Evolutionary conservation across 805 yeast species (phyloP), one percentile per base, ranked within the genome.

Genomic region (Hanseniaspora valbyensis): DNA sequence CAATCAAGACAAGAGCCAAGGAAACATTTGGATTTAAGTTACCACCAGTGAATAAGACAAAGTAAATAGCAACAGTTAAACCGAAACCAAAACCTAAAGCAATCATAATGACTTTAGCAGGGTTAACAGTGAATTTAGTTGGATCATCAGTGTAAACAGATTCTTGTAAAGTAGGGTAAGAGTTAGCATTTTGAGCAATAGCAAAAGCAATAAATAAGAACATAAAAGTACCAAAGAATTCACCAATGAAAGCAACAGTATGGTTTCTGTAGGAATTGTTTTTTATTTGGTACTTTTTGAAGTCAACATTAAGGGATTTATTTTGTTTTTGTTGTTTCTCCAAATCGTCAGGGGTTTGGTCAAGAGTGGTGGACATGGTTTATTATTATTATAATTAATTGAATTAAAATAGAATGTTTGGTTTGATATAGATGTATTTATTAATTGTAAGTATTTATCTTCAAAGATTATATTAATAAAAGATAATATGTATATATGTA

Each of bases 1-100:
- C 75, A 19, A 84, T 81, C 40, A 83, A 68, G n/a, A 78, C 74
- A 61, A 86, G 69, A 26, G 88, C 69, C 37, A 84, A 70, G 21
- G 95, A 81, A 38, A 86, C 95, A 45, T 92, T 90, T 12, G 95
- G 95, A 70, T 86, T 86, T 64, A 86, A 75, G 69, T 83, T 84
- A 70, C 92, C 95, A 61, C 95, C 95, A 36, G 92, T 82, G 69
- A 73, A 80, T 59, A 82, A 77, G 59, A 78, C 66, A 59, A 78
- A 76, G 50, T 45, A 45, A 44, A 83, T 84, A 58, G 76, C 77
- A 56, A 82, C 80, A 78, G 82, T 76, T 50, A 86, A 87, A 58
- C 87, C 81, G 61, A 83, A 82, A 56, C 95, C 95, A 68, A 85
- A 85, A 60, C 95, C 95, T 44, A 82, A 73, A 13, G 95, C 69